Base-by-base conservation (phyloP, 1,284 basidiomycete genomes). In the Heterobasidion parviporum region DNA sequence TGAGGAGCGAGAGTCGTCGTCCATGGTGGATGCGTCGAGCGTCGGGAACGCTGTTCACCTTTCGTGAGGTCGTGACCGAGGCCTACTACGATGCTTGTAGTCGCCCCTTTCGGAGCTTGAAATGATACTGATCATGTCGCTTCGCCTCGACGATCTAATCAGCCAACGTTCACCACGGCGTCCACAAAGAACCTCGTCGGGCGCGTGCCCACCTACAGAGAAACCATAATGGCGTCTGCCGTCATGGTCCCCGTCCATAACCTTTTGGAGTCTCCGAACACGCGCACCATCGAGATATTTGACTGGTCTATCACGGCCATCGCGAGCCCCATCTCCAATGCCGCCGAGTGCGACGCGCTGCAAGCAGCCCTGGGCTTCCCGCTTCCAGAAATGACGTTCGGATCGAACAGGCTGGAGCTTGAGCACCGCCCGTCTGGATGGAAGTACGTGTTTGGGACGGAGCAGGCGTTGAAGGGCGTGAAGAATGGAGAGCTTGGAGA, bases 361-460 rank as follows among this genome's bases (percentile, higher is more conserved):
- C 85, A 90, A 56, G 71, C 77, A 3, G 63, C 70, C 0, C 73
- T 90, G 5, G 82, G 84, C 3, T 80, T 99, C 34, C 91, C 95
- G 0, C 71, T 96, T 0, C 97, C 97, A 2, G 96, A 99, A 68
- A 99, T 99, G 93, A 94, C 91, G 0, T 99, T 98, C 66, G 94
- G 94, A 5, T 83, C 82, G 68, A 99, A 98, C 70, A 71, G 71
- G 16, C 77, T 99, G 1, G 73, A 77, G 7, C 72, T 98, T 15
- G 74, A 78, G 46, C 84, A 90, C 62, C 70, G 65, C 8, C 69
- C 78, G 1, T 83, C 82, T 18, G 81, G 80, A 2, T 88, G 88
- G 76, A 73, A 70, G 47, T 84, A 92, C 59, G 65, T 72, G 1
- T 95, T 97, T 65, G 78, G 82, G 43, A 79, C 90, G 0, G 72